A percentile compares a stretch with the other conserved stretches of the same genome.
Evolutionary conservation across 1,284 basidiomycete genomes (phyloP).

Genomic region (Leccinum angustisporum): DNA sequence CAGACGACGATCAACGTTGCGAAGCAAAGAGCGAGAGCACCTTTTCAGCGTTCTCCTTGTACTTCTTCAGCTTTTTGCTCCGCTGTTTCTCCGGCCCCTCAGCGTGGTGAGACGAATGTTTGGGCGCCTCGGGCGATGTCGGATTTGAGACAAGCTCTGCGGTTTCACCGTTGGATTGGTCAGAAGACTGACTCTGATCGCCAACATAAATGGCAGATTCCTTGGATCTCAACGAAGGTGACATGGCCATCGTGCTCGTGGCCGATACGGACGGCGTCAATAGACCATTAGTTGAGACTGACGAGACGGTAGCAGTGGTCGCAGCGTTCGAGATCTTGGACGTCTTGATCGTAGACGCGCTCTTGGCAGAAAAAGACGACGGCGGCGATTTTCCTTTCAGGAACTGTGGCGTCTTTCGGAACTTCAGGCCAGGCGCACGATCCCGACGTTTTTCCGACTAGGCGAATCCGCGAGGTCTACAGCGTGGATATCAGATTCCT

Average conservation of each 20-base stretch:
- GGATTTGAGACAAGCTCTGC: conserved; percentile 26
- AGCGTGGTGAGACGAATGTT: conserved; percentile 24
- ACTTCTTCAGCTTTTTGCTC: conserved; percentile 76
- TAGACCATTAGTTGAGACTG: conserved; percentile 47
- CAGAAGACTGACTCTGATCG: conserved; percentile 67
- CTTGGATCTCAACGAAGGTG: conserved; percentile 76
- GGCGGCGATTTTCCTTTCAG: conserved; percentile 66
- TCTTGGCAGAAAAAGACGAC: conserved; percentile 53
- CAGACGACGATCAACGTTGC: conserved; percentile 37
- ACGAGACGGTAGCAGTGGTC: conserved; percentile 48
- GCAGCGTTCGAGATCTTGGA: conserved; percentile 46
- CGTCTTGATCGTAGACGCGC: conserved; percentile 39
- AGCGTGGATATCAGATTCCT: conserved; percentile 41
- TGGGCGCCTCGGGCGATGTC: conserved; percentile 37
- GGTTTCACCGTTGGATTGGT: conserved; percentile 59
- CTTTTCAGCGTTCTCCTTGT: conserved; percentile 80
- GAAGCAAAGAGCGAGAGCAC: conserved; percentile 74
- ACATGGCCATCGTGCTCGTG: conserved; percentile 40
- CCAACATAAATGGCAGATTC: conserved; percentile 72
- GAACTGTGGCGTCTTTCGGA: conserved; percentile 61
- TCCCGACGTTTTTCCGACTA: conserved; percentile 62
- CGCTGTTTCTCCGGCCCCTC: conserved; percentile 55
- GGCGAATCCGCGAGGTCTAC: conserved; percentile 40
- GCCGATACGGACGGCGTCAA: conserved; percentile 60
- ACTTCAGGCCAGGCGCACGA: conserved; percentile 46